A percentile compares a stretch with the other conserved stretches of the same genome.
Evolutionary conservation across 768 basidiomycete genomes (phyloP).

Genomic region (Kwoniella dendrophila): DNA sequence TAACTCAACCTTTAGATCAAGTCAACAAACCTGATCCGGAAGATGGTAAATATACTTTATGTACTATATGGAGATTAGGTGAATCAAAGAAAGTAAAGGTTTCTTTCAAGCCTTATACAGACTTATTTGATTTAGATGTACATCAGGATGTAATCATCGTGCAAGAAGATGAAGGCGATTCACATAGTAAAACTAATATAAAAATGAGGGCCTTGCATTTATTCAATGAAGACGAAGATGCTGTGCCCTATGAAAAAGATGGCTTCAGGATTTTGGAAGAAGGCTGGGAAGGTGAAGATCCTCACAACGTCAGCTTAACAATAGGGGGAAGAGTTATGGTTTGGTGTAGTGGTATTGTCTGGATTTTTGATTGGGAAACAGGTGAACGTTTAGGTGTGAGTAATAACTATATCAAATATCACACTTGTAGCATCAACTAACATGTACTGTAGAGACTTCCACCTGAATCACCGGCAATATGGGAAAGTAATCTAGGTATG

Average conservation of each 20-base stretch:
- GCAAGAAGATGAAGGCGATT: neutral
- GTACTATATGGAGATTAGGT: constrained; percentile 8
- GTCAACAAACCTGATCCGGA: neutral
- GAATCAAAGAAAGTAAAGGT: constrained; percentile 7
- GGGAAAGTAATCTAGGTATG: constrained; percentile 15
- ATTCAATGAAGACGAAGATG: constrained; percentile 14
- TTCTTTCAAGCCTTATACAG: constrained; percentile 9
- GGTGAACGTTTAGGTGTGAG: constrained; percentile 6
- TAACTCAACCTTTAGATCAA: constrained; percentile 9
- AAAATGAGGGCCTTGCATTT: constrained; percentile 3
- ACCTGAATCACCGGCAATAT: neutral
- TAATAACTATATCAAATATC: no score
- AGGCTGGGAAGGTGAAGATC: neutral
- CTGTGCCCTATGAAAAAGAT: neutral
- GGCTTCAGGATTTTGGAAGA: constrained; percentile 1
- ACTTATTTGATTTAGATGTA: constrained; percentile 12
- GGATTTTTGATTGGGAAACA: constrained; percentile 7
- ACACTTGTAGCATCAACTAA: no score
- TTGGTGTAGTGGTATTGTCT: constrained; percentile 10
- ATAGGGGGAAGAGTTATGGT: constrained; percentile 10
- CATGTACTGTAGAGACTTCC: constrained; percentile 6
- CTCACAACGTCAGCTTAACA: constrained; percentile 16
- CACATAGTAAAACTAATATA: neutral
- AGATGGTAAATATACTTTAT: constrained; percentile 2
- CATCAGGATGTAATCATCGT: constrained; percentile 14